phyloP scores from a whole-genome alignment of 805 yeast genomes.

The Cephaloascus albidus region DNA sequence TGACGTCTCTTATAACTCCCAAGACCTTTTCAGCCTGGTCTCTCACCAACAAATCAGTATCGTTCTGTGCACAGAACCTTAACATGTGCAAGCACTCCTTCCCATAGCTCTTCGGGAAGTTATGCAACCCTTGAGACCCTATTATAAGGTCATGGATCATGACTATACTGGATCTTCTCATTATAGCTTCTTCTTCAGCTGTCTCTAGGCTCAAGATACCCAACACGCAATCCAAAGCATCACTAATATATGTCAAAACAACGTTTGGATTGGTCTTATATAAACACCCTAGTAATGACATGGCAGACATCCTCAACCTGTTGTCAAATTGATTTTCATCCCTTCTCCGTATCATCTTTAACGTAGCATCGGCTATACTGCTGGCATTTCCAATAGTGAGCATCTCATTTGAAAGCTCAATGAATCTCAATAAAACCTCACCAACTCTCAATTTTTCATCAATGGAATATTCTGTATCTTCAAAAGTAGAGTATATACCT shows the following conservation, averaged over 20 bases:
- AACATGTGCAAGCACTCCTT: conserved; percentile 29
- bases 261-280: conserved; percentile 53
- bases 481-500: conserved; percentile 19
- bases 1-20: conserved; percentile 20
- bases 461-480: conserved; percentile 15
- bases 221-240: conserved; percentile 64
- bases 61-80: conserved; percentile 35
- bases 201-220: conserved; percentile 63
- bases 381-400: conserved; percentile 35
- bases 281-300: conserved; percentile 73
- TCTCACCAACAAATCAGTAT: conserved; percentile 47
- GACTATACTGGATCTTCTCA: conserved; percentile 72
- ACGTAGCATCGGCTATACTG: conserved; percentile 30
- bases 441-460: conserved; percentile 77
- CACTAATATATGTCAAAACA: conserved; percentile 34
- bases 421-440: conserved; percentile 61
- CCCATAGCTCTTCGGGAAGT: conserved; percentile 42
- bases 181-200: conserved; percentile 32
- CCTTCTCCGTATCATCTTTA: conserved; percentile 27
- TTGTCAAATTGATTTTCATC: conserved; percentile 31
- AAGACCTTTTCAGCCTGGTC: conserved; percentile 40
- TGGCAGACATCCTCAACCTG: conserved; percentile 72
- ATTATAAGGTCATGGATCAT: conserved; percentile 50
- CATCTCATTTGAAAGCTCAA: conserved; percentile 38
- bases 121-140: conserved; percentile 35